Percentiles rank a stretch among this genome's conserved stretches.
Evolutionary conservation across 148 eudicot genomes (phyloP).

Genomic region (Arctostaphylos glauca): DNA sequence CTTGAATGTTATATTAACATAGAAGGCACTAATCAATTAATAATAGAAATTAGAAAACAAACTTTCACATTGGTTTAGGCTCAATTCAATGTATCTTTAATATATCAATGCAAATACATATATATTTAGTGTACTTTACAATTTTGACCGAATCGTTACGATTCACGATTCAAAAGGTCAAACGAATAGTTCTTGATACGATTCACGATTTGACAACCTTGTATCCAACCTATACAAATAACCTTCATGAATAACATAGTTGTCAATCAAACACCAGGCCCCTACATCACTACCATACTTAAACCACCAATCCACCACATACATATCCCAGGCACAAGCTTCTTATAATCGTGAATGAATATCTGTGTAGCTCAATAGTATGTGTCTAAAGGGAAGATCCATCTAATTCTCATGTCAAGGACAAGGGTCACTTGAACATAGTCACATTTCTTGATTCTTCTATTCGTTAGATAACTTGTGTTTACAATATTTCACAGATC

Average conservation of each 20-base stretch:
- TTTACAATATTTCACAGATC: not conserved
- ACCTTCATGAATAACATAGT: not conserved
- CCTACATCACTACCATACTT: not conserved
- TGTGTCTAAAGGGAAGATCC: not conserved
- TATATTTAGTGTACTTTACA: no score
- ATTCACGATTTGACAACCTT: not conserved
- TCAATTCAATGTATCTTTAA: no score
- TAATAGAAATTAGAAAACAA: no score
- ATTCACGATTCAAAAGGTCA: not conserved
- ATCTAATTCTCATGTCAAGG: not conserved
- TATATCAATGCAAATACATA: no score
- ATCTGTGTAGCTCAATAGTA: not conserved
- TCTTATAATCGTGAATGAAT: not conserved
- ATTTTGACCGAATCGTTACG: no score
- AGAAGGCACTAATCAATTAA: no score
- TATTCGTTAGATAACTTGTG: not conserved
- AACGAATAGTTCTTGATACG: not conserved
- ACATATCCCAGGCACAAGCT: not conserved
- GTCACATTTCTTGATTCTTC: not conserved
- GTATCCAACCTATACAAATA: not conserved
- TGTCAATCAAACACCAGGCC: not conserved
- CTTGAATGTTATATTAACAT: no score
- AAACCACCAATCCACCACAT: not conserved
- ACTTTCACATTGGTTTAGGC: no score
- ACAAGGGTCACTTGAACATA: not conserved